Evolutionary conservation across 176 grass and related monocot species (phyloP), one percentile per base, ranked within the genome.

Genomic region (Raddia distichophylla): DNA sequence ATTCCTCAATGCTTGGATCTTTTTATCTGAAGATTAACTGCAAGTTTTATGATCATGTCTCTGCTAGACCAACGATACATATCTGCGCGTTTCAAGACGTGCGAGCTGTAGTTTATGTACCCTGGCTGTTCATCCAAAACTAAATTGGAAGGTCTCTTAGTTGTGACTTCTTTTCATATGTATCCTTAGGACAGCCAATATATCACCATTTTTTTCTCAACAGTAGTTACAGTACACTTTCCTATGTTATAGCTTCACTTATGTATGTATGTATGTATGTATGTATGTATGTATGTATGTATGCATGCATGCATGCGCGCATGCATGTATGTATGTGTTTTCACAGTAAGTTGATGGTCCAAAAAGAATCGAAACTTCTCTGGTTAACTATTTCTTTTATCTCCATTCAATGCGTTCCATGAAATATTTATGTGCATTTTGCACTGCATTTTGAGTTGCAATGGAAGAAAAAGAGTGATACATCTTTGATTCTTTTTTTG

Each of bases 261-360:
- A 52, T 74, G n/a, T 19, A 74, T 74, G 32, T 18, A 52, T 74
- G n/a, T 19, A 74, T 74, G 32, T 18, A 52, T 74, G n/a, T 19
- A 74, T 74, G 32, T 10, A 52, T 74, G n/a, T 13, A 74, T 74
- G 32, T 10, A 52, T 74, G 32, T 18, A 52, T 74, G n/a, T 19
- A 74, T 74, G 32, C 10, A 52, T 74, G n/a, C 13, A 74, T 74
- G 32, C 10, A 52, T 74, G n/a, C n/a, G 27, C 27, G 27, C 27
- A 1, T 27, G 27, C 27, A 27, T 27, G 27, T 1, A 52, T 74
- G n/a, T 19, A 74, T 74, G 32, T 18, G 8, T 57, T 74, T 34
- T 57, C 34, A 74, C 17, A 74, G 37, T 37, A 6, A 75, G 54
- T 45, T 37, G 11, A 76, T 60, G 42, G 73, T 46, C 12, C 6